phyloP scores from a whole-genome alignment of 495 filamentous ascomycete species.

The Xylaria curta region DNA sequence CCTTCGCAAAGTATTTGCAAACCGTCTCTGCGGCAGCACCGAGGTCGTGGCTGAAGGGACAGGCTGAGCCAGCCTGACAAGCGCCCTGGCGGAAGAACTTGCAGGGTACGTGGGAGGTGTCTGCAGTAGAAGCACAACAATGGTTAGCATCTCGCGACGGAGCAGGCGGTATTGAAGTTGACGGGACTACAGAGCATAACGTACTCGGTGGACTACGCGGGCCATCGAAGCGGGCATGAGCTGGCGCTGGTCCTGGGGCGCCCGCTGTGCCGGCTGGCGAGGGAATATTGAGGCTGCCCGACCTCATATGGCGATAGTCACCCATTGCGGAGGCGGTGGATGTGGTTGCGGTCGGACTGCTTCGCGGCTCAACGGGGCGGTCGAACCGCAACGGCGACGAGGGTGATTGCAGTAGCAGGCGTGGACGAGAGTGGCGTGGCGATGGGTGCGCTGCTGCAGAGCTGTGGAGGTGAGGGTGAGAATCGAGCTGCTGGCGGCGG shows the following conservation, averaged over 20 bases:
- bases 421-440: constrained; percentile 6
- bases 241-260: constrained; percentile 50
- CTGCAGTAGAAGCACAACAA: constrained; percentile 52
- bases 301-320: constrained; percentile 60
- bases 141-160: constrained; percentile 14
- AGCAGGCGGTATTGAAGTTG: constrained; percentile 21
- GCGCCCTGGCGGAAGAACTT: constrained; percentile 97
- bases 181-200: constrained; percentile 31
- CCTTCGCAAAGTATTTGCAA: constrained; percentile 99
- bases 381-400: constrained; percentile 27
- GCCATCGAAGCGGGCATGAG: constrained; percentile 62
- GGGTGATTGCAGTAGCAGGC: constrained; percentile 10
- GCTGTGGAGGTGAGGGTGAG: constrained; percentile 26
- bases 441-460: constrained; percentile 17
- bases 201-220: constrained; percentile 85
- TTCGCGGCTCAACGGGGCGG: constrained; percentile 27
- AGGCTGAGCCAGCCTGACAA: constrained; percentile 94
- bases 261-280: constrained; percentile 45
- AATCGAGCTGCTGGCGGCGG: constrained; percentile 23
- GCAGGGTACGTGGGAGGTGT: constrained; percentile 97
- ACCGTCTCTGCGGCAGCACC: constrained; percentile 79
- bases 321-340: constrained; percentile 45
- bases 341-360: constrained; percentile 31
- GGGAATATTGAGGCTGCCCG: constrained; percentile 60
- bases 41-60: constrained; percentile 93